Base-by-base conservation (phyloP, 169 alveolate species). In the Blepharisma undulans region DNA sequence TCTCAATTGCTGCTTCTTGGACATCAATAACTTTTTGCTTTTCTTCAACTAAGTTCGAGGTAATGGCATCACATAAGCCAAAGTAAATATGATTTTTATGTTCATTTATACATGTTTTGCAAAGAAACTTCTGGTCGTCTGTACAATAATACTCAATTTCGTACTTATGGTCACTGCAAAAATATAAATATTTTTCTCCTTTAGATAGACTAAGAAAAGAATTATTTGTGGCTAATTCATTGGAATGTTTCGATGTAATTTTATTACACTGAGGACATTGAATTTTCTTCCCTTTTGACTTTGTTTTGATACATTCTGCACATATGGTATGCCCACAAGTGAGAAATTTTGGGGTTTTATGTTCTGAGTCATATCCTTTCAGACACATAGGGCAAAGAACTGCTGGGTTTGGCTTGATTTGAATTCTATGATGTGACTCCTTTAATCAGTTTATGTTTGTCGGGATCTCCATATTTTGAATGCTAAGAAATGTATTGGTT, bases 301-400 rank as follows among this genome's bases (percentile, higher is more conserved):
- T 48, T 18, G 66, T 48, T 48, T 48, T 48, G 66, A 48, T 48
- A 78, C 89, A 82, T 22, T 48, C 74, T 22, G 89, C 33, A 33
- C 89, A 82, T 14, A 32, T 32, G 60, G 89, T 82, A 60, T 82
- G 89, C 6, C 89, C 89, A 82, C 89, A 82, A 10, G 72, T n/a
- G 30, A 82, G 77, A 82, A 82, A 82, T 60, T 74, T 34, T 22
- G 89, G 89, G 18, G 34, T 22, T 22, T 36, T 34, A 7, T 82
- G 33, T 59, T 22, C 29, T 22, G 77, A 25, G 48, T 82, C 36
- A 10, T 82, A 82, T 19, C 12, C 22, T 22, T 82, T 33, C n/a
- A 4, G 60, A 33, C 89, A 82, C 60, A 82, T 32, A 82, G 60
- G 29, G 32, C 89, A 82, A 82, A 22, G 29, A 1, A 78, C 61